These are phyloP conservation scores for Fusarium sp. DNA, from an alignment of 2,329 filamentous ascomycete species.

Conservation along the genomic window DNA sequence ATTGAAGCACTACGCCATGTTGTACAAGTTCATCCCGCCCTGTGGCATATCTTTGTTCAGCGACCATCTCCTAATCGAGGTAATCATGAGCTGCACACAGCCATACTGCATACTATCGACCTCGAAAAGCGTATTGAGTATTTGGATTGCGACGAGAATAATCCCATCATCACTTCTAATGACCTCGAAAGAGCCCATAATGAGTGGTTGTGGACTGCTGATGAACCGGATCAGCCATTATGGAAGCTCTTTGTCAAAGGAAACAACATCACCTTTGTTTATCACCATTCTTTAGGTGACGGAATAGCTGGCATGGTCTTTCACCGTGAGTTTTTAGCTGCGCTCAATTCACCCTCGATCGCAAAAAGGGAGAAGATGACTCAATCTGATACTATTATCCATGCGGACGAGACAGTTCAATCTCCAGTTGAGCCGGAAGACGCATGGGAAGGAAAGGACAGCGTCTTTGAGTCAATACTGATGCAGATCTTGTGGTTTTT, in stretches of 20 bases:
- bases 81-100: constrained; percentile 4
- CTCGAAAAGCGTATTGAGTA: constrained; percentile 27
- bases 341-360: neutral
- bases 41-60: neutral
- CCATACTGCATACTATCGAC: constrained; percentile 24
- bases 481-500: neutral
- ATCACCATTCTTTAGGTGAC: constrained; percentile 31
- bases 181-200: constrained; percentile 28
- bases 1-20: neutral
- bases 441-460: neutral
- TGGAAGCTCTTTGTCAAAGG: constrained; percentile 31
- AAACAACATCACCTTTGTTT: constrained; percentile 26
- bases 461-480: neutral
- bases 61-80: neutral
- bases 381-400: neutral
- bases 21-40: neutral
- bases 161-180: neutral
- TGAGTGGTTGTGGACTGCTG: constrained; percentile 22
- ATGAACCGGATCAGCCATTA: constrained; percentile 18
- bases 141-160: neutral
- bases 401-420: neutral
- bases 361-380: rapidly evolving
- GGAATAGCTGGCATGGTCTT: constrained; percentile 24
- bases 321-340: constrained; percentile 22
- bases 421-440: neutral